Evolutionary conservation across 352 stramenopile genomes (phyloP).

Genomic region (Saprolegnia diclina): DNA sequence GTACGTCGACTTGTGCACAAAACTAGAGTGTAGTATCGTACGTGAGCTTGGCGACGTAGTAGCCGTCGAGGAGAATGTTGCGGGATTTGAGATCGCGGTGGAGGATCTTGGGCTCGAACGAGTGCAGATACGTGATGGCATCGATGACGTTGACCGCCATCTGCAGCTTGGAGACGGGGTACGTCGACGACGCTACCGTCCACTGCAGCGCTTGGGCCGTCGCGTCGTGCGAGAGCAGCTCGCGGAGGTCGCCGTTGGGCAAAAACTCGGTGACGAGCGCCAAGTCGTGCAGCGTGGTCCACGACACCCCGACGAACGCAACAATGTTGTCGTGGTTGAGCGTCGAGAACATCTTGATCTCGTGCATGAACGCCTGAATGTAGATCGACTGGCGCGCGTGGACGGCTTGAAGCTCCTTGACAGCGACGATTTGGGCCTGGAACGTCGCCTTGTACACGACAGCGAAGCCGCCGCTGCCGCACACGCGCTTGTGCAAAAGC

Average conservation of each 20-base stretch:
- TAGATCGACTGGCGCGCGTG: slow-evolving; percentile 1
- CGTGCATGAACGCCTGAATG: slow-evolving; percentile 27
- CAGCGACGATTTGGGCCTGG: slow-evolving; percentile 22
- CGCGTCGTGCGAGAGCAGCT: background rate
- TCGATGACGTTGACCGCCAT: slow-evolving; percentile 31
- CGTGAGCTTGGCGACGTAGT: slow-evolving; percentile 36
- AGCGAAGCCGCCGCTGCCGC: slow-evolving; percentile 20
- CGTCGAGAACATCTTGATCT: slow-evolving; percentile 26
- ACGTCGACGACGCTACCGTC: background rate
- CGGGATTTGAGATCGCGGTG: slow-evolving; percentile 48
- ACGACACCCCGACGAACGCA: slow-evolving; percentile 14
- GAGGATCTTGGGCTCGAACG: slow-evolving; percentile 32
- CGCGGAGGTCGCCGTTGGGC: slow-evolving; percentile 32
- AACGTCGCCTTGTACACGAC: slow-evolving; percentile 20
- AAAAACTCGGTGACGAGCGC: slow-evolving; percentile 45
- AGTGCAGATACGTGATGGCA: slow-evolving; percentile 40
- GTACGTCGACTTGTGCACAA: background rate
- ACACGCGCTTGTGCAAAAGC: slow-evolving; percentile 4
- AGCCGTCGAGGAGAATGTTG: slow-evolving; percentile 38
- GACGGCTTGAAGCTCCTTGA: slow-evolving; percentile 22
- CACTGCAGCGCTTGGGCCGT: slow-evolving; percentile 2
- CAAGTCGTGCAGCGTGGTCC: slow-evolving; percentile 23
- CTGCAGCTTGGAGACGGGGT: slow-evolving; percentile 7
- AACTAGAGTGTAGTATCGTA: background rate
- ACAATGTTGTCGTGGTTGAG: slow-evolving; percentile 28